Percentiles rank a stretch among this genome's conserved stretches.
phyloP scores from a whole-genome alignment of 2,329 filamentous ascomycete genomes.

The Paecilomyces formosus region DNA sequence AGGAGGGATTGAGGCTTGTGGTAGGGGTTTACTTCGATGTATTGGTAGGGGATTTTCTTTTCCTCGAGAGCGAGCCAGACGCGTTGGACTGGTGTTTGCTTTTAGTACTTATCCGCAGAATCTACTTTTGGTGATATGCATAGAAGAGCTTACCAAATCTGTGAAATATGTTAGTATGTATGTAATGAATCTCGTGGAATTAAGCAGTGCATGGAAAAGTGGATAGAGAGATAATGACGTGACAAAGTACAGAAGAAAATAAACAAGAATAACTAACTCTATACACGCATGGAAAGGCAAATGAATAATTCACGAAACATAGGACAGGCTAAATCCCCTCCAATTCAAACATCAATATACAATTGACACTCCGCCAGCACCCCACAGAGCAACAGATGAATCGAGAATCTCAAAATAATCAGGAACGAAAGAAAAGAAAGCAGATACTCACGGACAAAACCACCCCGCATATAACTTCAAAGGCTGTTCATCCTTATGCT shows the following conservation, averaged over 20 bases:
- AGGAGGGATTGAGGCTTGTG: conserved; percentile 62
- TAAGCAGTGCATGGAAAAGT: too few species aligned
- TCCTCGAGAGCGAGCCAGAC: conserved; percentile 75
- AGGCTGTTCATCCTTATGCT: conserved; percentile 25
- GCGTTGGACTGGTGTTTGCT: conserved; percentile 48
- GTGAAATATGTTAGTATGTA: not conserved
- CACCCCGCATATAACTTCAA: conserved; percentile 64
- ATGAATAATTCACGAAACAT: not conserved
- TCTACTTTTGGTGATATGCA: not conserved
- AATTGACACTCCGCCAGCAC: not conserved
- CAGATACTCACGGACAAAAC: conserved; percentile 61
- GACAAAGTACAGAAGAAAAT: too few species aligned
- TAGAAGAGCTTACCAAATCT: conserved; percentile 23
- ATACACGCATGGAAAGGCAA: too few species aligned
- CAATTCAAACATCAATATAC: too few species aligned
- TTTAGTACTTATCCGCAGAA: not conserved
- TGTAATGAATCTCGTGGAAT: not conserved
- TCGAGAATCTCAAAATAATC: too few species aligned
- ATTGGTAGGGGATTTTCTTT: conserved; percentile 73
- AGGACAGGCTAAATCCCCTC: too few species aligned
- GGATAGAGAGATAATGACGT: too few species aligned
- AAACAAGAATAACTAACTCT: too few species aligned
- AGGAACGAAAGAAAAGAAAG: too few species aligned
- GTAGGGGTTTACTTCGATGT: conserved; percentile 78
- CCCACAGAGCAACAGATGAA: too few species aligned